These are phyloP conservation scores for Solanum clarkiae DNA, from an alignment of 257 asterid genomes.

Conservation along the genomic window DNA sequence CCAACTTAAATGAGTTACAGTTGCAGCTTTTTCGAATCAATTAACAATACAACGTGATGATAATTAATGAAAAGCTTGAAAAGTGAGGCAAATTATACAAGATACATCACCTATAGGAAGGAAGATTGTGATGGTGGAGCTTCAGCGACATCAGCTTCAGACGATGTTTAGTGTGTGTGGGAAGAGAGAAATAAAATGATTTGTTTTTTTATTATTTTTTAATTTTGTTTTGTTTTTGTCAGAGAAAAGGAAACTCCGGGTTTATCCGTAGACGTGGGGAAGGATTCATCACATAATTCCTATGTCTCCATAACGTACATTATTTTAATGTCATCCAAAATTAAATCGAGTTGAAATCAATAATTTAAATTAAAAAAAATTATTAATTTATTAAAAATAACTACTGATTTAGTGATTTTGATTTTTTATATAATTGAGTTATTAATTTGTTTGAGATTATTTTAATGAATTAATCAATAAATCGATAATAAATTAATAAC, in stretches of 20 bases:
- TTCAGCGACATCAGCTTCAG: constrained; percentile 39
- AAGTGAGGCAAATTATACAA: neutral
- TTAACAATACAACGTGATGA: neutral
- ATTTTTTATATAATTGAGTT: too few species aligned
- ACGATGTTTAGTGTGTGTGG: neutral
- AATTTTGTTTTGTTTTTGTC: neutral
- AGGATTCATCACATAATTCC: constrained; percentile 24
- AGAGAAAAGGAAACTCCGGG: neutral
- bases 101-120: constrained; percentile 37
- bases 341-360: too few species aligned
- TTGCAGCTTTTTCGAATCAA: neutral
- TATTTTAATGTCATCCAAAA: too few species aligned
- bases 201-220: too few species aligned
- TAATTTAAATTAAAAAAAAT: too few species aligned
- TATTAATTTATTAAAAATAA: too few species aligned
- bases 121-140: constrained; percentile 35
- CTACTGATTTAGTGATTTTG: too few species aligned
- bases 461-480: too few species aligned
- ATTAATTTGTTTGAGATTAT: too few species aligned
- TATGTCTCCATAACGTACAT: neutral
- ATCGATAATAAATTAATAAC: too few species aligned
- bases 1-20: neutral
- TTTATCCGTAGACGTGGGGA: constrained; percentile 55
- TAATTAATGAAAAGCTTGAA: neutral
- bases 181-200: neutral